Conservation (phyloP, 2,329 filamentous ascomycete species). For the Dissoconium aciculare region DNA sequence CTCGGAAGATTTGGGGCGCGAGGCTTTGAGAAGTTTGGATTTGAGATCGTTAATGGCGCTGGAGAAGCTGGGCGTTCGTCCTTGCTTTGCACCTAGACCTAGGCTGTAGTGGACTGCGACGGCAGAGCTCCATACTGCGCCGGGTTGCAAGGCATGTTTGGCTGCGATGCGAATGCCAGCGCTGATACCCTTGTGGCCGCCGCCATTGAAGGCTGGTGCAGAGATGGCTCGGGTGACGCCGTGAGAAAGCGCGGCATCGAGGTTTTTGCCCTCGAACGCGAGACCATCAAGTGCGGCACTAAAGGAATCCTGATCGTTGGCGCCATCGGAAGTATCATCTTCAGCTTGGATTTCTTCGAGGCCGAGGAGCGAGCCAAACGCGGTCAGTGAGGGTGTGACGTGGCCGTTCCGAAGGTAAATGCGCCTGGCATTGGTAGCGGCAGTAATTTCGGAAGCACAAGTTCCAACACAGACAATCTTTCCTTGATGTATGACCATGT, state of each 20-base stretch:
- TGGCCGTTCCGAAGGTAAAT: conserved; percentile 44
- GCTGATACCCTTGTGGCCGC: conserved; percentile 25
- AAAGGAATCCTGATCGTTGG: conserved; percentile 38
- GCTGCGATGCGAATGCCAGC: conserved; percentile 25
- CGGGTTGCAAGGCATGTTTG: conserved; percentile 20
- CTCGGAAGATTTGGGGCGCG: conserved; percentile 21
- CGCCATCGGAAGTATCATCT: conserved; percentile 30
- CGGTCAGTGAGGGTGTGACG: conserved; percentile 45
- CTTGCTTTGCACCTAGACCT: conserved; percentile 32
- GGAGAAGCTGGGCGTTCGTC: conserved; percentile 37
- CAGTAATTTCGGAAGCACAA: conserved; percentile 34
- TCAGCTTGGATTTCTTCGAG: conserved; percentile 50
- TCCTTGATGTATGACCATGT: conserved; percentile 40
- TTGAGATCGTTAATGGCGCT: conserved; percentile 39
- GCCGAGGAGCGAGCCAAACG: conserved; percentile 45
- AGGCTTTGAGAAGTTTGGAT: conserved; percentile 39
- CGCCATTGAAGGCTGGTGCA: conserved; percentile 21
- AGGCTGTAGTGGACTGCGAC: conserved; percentile 37
- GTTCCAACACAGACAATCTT: conserved; percentile 42
- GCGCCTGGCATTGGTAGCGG: conserved; percentile 24
- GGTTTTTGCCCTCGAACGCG: conserved; percentile 26
- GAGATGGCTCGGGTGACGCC: conserved; percentile 28
- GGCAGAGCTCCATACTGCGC: conserved; percentile 27
- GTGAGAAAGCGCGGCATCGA: conserved; percentile 24
- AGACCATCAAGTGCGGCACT: conserved; percentile 40